Conservation (phyloP, 106 monocot species). For the Amphibolis antarctica region DNA sequence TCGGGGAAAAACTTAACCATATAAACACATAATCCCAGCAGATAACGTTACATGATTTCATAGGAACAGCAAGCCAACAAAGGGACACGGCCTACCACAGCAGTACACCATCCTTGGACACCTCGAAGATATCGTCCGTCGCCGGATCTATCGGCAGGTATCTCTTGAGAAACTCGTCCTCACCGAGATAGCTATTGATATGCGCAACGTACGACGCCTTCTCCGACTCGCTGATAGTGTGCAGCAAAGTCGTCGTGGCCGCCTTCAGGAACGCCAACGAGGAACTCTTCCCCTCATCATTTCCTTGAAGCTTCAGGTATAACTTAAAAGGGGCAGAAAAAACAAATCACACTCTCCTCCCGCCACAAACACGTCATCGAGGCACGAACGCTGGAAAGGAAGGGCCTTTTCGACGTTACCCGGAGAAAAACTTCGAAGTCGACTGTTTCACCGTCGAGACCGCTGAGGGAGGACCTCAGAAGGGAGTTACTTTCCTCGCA, state of each 20-base stretch:
- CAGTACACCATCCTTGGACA: conserved; percentile 79
- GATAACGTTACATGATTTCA: no score
- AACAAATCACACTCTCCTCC: background rate
- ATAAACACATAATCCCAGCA: no score
- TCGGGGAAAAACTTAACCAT: no score
- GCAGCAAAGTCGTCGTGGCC: conserved; percentile 57
- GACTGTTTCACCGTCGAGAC: conserved; percentile 16
- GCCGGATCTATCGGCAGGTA: conserved; percentile 59
- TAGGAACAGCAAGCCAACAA: no score
- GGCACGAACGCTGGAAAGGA: background rate
- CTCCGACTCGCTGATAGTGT: conserved; percentile 72
- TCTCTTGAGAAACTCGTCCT: conserved; percentile 58
- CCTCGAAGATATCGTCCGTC: conserved; percentile 52
- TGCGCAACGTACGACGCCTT: conserved; percentile 74
- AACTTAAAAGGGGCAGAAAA: conserved; percentile 26
- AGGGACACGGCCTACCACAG: conserved; percentile 40
- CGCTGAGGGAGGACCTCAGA: conserved; percentile 21
- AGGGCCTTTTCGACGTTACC: conserved; percentile 18
- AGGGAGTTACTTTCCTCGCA: conserved; percentile 26
- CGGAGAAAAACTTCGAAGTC: conserved; percentile 77
- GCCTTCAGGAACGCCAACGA: conserved; percentile 67
- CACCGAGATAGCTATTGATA: conserved; percentile 68
- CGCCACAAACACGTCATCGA: background rate
- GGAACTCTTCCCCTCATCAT: conserved; percentile 27
- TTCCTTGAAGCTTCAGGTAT: conserved; percentile 40